A percentile compares a stretch with the other conserved stretches of the same genome.
Evolutionary conservation across 495 filamentous ascomycete species (phyloP).

Genomic region (Umbilicaria muhlenbergii): DNA sequence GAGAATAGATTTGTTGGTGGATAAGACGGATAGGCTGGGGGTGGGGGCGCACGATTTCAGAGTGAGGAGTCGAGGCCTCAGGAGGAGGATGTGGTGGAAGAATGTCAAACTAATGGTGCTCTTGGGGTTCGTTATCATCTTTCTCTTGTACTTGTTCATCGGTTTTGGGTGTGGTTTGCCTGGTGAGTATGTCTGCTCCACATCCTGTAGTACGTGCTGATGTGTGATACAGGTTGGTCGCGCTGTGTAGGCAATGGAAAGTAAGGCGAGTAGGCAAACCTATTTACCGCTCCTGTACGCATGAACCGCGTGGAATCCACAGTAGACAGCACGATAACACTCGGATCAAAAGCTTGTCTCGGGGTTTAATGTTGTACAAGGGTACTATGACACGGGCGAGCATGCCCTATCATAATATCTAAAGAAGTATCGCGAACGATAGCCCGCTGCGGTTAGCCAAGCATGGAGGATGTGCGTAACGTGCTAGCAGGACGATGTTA

Average conservation of each 20-base stretch:
- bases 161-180: slow-evolving; percentile 63
- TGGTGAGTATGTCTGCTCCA: slow-evolving; percentile 14
- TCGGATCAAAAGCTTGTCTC: too few relatives aligned
- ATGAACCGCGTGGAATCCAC: too few relatives aligned
- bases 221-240: slow-evolving; percentile 1
- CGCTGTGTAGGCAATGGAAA: slow-evolving; percentile 1
- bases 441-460: too few relatives aligned
- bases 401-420: too few relatives aligned
- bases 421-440: too few relatives aligned
- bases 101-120: slow-evolving; percentile 88
- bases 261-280: too few relatives aligned
- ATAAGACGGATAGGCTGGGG: slow-evolving; percentile 89
- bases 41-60: slow-evolving; percentile 78
- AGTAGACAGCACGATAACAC: too few relatives aligned
- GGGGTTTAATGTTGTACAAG: too few relatives aligned
- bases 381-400: too few relatives aligned
- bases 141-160: slow-evolving; percentile 69
- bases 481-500: too few relatives aligned
- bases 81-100: slow-evolving; percentile 99
- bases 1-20: slow-evolving; percentile 85
- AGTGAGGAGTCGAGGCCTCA: slow-evolving; percentile 66
- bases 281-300: too few relatives aligned
- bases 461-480: too few relatives aligned
- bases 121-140: slow-evolving; percentile 61
- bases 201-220: not conserved